A percentile compares a stretch with the other conserved stretches of the same genome.
Evolutionary conservation across 768 basidiomycete genomes (phyloP).

Genomic region (Termitomyces sp.): DNA sequence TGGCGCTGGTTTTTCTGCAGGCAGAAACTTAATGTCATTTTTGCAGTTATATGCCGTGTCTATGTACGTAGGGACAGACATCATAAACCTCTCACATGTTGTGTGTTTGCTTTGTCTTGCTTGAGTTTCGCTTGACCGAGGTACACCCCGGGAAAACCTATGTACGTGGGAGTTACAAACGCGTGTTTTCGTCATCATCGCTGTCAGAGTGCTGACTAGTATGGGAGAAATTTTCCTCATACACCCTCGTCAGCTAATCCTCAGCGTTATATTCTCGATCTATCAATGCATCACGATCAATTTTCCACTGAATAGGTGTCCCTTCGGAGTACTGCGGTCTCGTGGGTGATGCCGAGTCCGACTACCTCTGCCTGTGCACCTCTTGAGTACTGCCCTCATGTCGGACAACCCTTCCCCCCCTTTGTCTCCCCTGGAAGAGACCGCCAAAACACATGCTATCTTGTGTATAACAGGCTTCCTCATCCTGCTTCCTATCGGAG

Average conservation of each 20-base stretch:
- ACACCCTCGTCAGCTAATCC: slow-evolving; percentile 6
- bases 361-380: background rate
- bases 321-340: background rate
- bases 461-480: slow-evolving; percentile 43
- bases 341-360: background rate
- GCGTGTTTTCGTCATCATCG: too few relatives aligned
- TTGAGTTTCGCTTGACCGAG: background rate
- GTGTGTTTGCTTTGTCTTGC: background rate
- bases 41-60: background rate
- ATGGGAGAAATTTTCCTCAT: slow-evolving; percentile 8
- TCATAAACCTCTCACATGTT: background rate
- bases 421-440: slow-evolving; percentile 24
- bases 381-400: background rate
- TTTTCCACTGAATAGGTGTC: background rate
- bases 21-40: background rate
- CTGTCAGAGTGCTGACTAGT: background rate
- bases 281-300: background rate
- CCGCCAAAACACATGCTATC: slow-evolving; percentile 42
- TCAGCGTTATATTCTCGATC: slow-evolving; percentile 1
- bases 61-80: background rate
- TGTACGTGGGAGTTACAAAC: too few relatives aligned
- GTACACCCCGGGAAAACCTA: background rate
- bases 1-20: background rate
- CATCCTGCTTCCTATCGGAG: slow-evolving; percentile 53
- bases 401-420: slow-evolving; percentile 8